Conservation (phyloP, 2,329 filamentous ascomycete genomes). For the Venturia oleaginea region DNA sequence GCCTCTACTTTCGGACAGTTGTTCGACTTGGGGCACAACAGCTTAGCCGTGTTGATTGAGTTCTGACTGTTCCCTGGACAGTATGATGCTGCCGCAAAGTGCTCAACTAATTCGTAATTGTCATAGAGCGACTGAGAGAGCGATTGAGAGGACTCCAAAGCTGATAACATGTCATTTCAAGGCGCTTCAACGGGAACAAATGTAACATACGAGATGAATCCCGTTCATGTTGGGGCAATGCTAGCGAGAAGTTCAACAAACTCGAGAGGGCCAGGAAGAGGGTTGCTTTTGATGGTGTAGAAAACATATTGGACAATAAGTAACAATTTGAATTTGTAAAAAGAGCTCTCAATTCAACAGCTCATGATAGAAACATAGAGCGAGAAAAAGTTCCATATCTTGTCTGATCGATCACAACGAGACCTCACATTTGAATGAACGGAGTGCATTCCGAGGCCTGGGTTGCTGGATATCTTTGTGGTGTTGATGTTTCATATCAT, state of each 20-base stretch:
- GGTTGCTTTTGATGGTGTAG: background rate
- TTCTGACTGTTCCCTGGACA: constrained; percentile 35
- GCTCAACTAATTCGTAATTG: constrained; percentile 21
- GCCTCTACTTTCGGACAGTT: constrained; percentile 43
- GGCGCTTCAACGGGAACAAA: background rate
- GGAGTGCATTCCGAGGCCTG: background rate
- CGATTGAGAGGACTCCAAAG: background rate
- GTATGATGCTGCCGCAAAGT: constrained; percentile 39
- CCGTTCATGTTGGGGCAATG: background rate
- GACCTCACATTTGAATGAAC: background rate
- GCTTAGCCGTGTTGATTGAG: constrained; percentile 35
- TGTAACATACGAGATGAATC: background rate
- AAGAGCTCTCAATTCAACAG: background rate
- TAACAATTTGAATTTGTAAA: no score
- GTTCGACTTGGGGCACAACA: constrained; percentile 30
- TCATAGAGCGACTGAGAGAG: background rate
- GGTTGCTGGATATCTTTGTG: background rate
- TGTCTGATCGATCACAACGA: no score
- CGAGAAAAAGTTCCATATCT: no score
- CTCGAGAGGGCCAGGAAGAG: background rate
- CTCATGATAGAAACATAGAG: no score
- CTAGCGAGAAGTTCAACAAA: background rate
- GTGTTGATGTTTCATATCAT: background rate
- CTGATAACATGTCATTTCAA: background rate
- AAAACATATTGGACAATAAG: background rate